Evolutionary conservation across 768 basidiomycete genomes (phyloP), one percentile per base, ranked within the genome.

Genomic region (Phylloporus sp.): DNA sequence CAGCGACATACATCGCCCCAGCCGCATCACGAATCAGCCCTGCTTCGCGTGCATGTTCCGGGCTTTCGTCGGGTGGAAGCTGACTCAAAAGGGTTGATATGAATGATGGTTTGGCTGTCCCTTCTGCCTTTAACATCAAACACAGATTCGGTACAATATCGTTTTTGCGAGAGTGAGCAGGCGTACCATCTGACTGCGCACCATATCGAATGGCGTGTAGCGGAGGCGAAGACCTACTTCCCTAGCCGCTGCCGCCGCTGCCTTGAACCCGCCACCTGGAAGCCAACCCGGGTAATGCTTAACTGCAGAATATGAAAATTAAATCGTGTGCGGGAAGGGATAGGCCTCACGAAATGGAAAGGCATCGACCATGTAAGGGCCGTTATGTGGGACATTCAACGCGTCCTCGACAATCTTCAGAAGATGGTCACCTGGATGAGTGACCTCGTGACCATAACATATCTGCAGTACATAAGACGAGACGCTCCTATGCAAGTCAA

Each of bases 241-340:
- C 26, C 34, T 48, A 1, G 46, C 47, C n/a, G 35, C 50, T 24
- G 8, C 33, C 14, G 46, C 54, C 9, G 38, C 44, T 7, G 36
- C 37, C 15, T 52, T 32, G n/a, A 55, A 52, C 9, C 36, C 15
- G n/a, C 50, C 50, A 9, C 50, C 50, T 20, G 53, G 53, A 28
- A 55, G 32, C 53, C 46, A 55, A 18, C 54, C 26, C 13, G 50
- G 54, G 14, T 49, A 52, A 31, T 49, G 44, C 37, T 38, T 54
- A 11, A 50, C 52, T 53, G 17, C 3, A 18, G 18, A 14, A n/a
- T 6, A 10, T 43, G 7, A 17, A n/a, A 13, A 22, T 17, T 13
- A 11, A 9, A 9, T 26, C 2, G 9, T 21, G 15, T 20, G 14
- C 14, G 11, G 43, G 14, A 5, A 18, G 8, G 15, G 17, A 15